Evolutionary conservation across 495 filamentous ascomycete genomes (phyloP).

Genomic region (Pyronema domesticum): DNA sequence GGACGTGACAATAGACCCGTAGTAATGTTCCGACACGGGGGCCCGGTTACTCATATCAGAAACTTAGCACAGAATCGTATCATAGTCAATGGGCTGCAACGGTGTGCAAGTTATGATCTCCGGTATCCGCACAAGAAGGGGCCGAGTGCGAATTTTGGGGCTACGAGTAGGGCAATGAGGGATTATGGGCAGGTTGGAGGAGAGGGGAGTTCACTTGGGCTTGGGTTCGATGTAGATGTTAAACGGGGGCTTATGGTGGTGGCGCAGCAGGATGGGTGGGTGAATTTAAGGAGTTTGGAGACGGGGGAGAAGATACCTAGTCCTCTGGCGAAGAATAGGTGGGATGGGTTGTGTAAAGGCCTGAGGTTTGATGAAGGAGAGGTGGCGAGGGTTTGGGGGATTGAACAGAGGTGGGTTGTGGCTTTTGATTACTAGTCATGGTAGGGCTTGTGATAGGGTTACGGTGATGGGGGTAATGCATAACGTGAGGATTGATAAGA

Average conservation of each 20-base stretch:
- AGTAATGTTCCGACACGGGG: conserved; percentile 11
- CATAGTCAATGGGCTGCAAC: conserved; percentile 15
- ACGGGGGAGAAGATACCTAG: conserved; percentile 11
- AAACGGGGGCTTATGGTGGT: conserved; percentile 14
- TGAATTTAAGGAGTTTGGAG: conserved; percentile 10
- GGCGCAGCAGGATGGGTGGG: conserved; percentile 9
- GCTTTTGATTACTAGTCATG: not conserved
- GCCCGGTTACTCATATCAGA: conserved; percentile 17
- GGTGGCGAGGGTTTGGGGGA: not conserved
- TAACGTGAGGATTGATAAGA: no score
- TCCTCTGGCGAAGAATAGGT: conserved; percentile 1
- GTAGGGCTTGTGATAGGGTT: no score
- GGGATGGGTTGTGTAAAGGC: conserved; percentile 4
- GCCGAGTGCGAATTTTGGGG: conserved; percentile 10
- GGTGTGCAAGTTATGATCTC: conserved; percentile 17
- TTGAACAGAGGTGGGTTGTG: not conserved
- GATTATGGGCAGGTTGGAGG: conserved; percentile 6
- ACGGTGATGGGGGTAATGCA: no score
- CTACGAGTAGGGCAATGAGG: conserved; percentile 7
- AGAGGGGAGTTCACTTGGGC: conserved; percentile 7
- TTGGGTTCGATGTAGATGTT: conserved; percentile 15
- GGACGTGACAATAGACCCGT: not conserved
- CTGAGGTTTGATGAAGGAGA: conserved; percentile 8
- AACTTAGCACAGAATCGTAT: conserved; percentile 4
- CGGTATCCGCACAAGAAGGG: conserved; percentile 14